Percentiles rank a stretch among this genome's conserved stretches.
These are phyloP conservation scores for Bolboschoenoplectus hybrid DNA, from an alignment of 202 grass and related monocot genomes.

Conservation along the genomic window DNA sequence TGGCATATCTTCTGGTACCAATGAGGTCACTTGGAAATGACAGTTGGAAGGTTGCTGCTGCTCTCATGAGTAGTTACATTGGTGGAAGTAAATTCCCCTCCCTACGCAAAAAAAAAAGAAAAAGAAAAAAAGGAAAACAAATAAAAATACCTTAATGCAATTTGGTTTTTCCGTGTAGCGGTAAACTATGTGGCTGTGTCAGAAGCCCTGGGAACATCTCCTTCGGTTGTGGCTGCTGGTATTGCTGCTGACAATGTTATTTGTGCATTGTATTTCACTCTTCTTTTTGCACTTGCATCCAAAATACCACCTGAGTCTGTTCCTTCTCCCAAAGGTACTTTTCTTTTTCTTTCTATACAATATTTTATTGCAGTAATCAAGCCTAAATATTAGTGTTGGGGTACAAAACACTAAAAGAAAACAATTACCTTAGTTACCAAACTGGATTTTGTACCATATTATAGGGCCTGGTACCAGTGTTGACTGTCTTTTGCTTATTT, in stretches of 20 bases:
- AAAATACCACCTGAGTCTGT: constrained; percentile 59
- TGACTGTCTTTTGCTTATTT: background rate
- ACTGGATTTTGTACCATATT: background rate
- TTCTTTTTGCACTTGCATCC: constrained; percentile 62
- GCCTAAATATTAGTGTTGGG: background rate
- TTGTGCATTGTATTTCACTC: constrained; percentile 80
- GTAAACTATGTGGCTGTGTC: constrained; percentile 79
- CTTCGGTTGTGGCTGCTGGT: constrained; percentile 68
- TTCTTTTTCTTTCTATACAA: background rate
- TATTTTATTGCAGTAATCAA: constrained; percentile 1
- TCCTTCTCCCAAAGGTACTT: constrained; percentile 40
- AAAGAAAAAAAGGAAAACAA: constrained; percentile 17
- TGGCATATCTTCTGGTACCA: constrained; percentile 68
- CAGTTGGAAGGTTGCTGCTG: constrained; percentile 88
- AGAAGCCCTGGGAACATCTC: constrained; percentile 57
- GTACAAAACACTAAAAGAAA: background rate
- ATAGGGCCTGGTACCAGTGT: constrained; percentile 13
- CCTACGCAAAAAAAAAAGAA: background rate
- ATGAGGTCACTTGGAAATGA: constrained; percentile 89
- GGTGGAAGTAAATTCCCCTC: constrained; percentile 60
- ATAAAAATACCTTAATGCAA: background rate
- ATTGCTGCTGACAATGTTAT: constrained; percentile 80
- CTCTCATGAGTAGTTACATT: constrained; percentile 96
- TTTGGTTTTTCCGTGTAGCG: constrained; percentile 42
- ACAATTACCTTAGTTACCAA: background rate